phyloP scores from a whole-genome alignment of 495 filamentous ascomycete species.

The Aspergillus affinis region DNA sequence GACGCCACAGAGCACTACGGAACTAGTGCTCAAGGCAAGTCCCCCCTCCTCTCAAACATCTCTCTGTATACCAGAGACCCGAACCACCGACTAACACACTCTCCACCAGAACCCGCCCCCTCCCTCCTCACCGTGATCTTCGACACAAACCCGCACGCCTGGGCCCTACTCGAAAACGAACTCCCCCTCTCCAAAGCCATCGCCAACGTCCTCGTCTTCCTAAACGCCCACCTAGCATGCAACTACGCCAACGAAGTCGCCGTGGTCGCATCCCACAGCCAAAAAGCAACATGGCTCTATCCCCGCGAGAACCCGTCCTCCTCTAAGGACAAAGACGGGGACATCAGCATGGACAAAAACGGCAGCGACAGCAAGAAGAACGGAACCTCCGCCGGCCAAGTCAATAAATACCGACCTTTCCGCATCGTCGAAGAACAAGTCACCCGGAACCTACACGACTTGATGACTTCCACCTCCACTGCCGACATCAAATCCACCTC shows the following conservation, averaged over 20 bases:
- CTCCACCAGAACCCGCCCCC: slow-evolving; percentile 64
- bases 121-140: slow-evolving; percentile 89
- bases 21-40: slow-evolving; percentile 51
- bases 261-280: slow-evolving; percentile 83
- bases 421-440: slow-evolving; percentile 78
- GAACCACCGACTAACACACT: neutral
- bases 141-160: slow-evolving; percentile 95
- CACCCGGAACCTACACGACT: slow-evolving; percentile 62
- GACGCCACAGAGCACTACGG: slow-evolving; percentile 87
- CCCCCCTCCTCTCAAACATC: slow-evolving; percentile 17
- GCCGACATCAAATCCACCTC: slow-evolving; percentile 58
- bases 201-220: slow-evolving; percentile 90
- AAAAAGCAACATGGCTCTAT: slow-evolving; percentile 86
- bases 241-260: slow-evolving; percentile 91
- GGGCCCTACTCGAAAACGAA: slow-evolving; percentile 71
- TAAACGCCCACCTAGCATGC: slow-evolving; percentile 92
- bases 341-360: slow-evolving; percentile 37
- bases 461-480: slow-evolving; percentile 65
- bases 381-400: slow-evolving; percentile 37
- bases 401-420: slow-evolving; percentile 95
- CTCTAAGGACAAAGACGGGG: slow-evolving; percentile 28
- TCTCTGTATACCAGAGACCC: neutral
- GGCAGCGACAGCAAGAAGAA: slow-evolving; percentile 7
- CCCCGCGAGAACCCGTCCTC: slow-evolving; percentile 48
- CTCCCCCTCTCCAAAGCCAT: slow-evolving; percentile 84